These are phyloP conservation scores for Zymoseptoria pseudotritici DNA, from an alignment of 2,329 filamentous ascomycete species.

Conservation along the genomic window DNA sequence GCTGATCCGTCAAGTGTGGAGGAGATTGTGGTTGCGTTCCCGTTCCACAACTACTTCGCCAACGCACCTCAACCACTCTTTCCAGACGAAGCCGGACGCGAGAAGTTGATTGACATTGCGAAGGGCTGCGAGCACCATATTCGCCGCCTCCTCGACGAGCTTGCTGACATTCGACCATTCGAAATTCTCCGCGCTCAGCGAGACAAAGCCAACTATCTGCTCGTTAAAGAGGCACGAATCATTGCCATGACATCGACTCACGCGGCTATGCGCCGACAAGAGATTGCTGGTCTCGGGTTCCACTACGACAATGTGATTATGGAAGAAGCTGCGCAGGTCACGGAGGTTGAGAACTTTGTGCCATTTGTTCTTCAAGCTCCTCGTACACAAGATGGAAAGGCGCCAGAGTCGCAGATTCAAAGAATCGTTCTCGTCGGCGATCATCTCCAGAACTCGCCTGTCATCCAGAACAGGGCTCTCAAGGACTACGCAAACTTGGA, in stretches of 20 bases:
- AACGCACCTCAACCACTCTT: constrained; percentile 84
- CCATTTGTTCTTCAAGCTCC: constrained; percentile 80
- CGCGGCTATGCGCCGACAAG: constrained; percentile 84
- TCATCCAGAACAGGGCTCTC: constrained; percentile 91
- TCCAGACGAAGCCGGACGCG: constrained; percentile 55
- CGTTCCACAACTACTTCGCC: constrained; percentile 81
- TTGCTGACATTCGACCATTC: constrained; percentile 90
- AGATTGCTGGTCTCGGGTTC: constrained; percentile 88
- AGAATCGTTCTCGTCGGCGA: constrained; percentile 89
- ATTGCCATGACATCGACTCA: constrained; percentile 99
- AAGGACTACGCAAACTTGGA: constrained; percentile 92
- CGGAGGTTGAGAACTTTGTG: constrained; percentile 94
- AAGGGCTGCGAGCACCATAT: constrained; percentile 84
- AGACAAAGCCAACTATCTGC: constrained; percentile 92
- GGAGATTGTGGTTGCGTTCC: constrained; percentile 67
- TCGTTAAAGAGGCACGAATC: constrained; percentile 92
- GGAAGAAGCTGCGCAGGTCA: constrained; percentile 97
- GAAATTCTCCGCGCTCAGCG: constrained; percentile 82
- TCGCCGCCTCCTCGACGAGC: constrained; percentile 79
- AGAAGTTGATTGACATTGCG: constrained; percentile 65
- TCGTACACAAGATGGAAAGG: constrained; percentile 11
- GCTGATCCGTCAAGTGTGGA: constrained; percentile 43
- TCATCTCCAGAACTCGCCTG: constrained; percentile 91
- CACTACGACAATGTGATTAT: constrained; percentile 97
- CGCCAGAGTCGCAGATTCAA: constrained; percentile 66